Conservation (phyloP, 2,329 filamentous ascomycete genomes). For the Diaporthe ampelina region DNA sequence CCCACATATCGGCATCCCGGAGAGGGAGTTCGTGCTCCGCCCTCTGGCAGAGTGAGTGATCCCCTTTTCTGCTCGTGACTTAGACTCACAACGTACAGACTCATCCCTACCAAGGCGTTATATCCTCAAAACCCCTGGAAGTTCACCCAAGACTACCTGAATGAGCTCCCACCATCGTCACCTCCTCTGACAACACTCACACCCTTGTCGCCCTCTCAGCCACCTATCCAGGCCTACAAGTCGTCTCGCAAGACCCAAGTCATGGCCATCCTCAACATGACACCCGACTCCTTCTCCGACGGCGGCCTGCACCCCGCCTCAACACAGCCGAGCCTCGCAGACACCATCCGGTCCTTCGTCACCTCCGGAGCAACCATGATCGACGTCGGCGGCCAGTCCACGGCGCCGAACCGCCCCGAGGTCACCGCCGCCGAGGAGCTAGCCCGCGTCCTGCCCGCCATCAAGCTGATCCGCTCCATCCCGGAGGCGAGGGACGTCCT, state of each 20-base stretch:
- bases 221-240: slow-evolving; percentile 71
- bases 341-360: slow-evolving; percentile 74
- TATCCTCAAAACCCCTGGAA: slow-evolving; percentile 70
- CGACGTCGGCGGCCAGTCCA: slow-evolving; percentile 95
- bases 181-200: slow-evolving; percentile 71
- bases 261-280: slow-evolving; percentile 96
- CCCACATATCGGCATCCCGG: slow-evolving; percentile 87
- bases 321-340: slow-evolving; percentile 59
- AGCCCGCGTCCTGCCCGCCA: slow-evolving; percentile 82
- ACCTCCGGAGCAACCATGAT: slow-evolving; percentile 83
- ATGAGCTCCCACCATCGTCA: slow-evolving; percentile 65
- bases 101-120: slow-evolving; percentile 68
- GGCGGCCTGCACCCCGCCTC: slow-evolving; percentile 74
- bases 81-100: slow-evolving; percentile 52
- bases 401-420: slow-evolving; percentile 80
- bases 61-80: background rate
- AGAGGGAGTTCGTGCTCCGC: slow-evolving; percentile 93
- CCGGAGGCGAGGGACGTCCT: slow-evolving; percentile 74
- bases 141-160: slow-evolving; percentile 71
- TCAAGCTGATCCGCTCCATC: slow-evolving; percentile 78
- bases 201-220: slow-evolving; percentile 62
- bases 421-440: slow-evolving; percentile 82
- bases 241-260: slow-evolving; percentile 77
- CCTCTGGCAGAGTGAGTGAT: slow-evolving; percentile 81
- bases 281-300: slow-evolving; percentile 97